Evolutionary conservation across 2,329 filamentous ascomycete species (phyloP).

Genomic region (Alternaria conjuncta): DNA sequence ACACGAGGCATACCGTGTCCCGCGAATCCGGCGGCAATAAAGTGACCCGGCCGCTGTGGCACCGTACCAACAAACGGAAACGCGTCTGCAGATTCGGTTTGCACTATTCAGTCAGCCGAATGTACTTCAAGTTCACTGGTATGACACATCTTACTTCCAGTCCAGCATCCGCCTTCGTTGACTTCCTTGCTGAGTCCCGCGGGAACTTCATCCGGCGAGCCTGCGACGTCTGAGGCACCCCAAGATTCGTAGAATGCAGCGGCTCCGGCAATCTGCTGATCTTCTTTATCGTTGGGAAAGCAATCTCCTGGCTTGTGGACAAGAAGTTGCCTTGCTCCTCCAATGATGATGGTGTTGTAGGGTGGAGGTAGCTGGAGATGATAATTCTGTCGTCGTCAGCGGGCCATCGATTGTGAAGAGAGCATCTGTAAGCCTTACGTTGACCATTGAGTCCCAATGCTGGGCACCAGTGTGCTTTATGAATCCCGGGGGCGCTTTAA

Average conservation of each 20-base stretch:
- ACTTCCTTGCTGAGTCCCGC: slow-evolving; percentile 8
- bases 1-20: slow-evolving; percentile 18
- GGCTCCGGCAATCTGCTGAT: slow-evolving; percentile 8
- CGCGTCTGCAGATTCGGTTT: slow-evolving; percentile 7
- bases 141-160: slow-evolving; percentile 6
- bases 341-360: slow-evolving; percentile 18
- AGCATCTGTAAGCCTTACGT: neutral
- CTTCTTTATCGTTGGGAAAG: slow-evolving; percentile 8
- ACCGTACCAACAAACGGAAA: slow-evolving; percentile 17
- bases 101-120: neutral
- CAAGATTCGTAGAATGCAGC: slow-evolving; percentile 14
- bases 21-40: slow-evolving; percentile 13
- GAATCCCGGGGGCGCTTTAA: slow-evolving; percentile 14
- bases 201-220: neutral
- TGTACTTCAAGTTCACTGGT: neutral
- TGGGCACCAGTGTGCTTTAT: slow-evolving; percentile 18
- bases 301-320: slow-evolving; percentile 9
- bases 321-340: slow-evolving; percentile 12
- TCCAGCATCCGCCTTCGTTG: slow-evolving; percentile 15
- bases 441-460: slow-evolving; percentile 14
- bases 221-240: slow-evolving; percentile 9
- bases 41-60: slow-evolving; percentile 5
- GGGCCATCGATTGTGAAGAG: neutral
- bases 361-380: slow-evolving; percentile 16
- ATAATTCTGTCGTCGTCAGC: slow-evolving; percentile 10